These are phyloP conservation scores for Amanita inopinata DNA, from an alignment of 768 basidiomycete species.

Conservation along the genomic window DNA sequence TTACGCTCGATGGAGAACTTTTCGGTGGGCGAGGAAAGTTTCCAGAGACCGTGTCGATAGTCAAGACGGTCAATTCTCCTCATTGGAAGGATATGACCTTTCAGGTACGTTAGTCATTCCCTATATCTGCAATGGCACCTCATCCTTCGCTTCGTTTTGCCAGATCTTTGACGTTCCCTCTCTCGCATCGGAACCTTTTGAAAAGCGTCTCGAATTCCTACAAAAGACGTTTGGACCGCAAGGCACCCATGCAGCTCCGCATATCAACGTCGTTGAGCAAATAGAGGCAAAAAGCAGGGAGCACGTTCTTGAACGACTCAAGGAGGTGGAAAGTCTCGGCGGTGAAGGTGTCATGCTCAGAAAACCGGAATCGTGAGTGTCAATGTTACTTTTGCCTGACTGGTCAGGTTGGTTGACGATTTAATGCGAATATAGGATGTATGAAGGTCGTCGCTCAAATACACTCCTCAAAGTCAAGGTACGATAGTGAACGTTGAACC, in stretches of 20 bases:
- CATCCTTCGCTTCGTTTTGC: neutral
- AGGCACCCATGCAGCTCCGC: conserved; percentile 31
- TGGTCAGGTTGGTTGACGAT: neutral
- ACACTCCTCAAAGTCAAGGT: conserved; percentile 49
- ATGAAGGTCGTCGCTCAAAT: conserved; percentile 39
- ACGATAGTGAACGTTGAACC: neutral
- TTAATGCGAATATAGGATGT: conserved; percentile 23
- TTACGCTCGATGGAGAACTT: conserved; percentile 51
- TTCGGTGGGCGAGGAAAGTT: conserved; percentile 50
- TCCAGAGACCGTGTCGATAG: conserved; percentile 48
- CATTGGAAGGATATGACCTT: conserved; percentile 48
- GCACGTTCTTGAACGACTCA: conserved; percentile 45
- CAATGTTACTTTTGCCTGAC: neutral
- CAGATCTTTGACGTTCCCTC: conserved; percentile 54
- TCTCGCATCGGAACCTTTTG: conserved; percentile 34
- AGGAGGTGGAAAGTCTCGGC: conserved; percentile 42
- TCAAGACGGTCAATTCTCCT: conserved; percentile 47
- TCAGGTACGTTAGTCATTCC: no score
- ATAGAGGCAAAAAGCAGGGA: conserved; percentile 31
- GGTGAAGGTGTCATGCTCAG: conserved; percentile 55
- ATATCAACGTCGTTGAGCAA: conserved; percentile 41
- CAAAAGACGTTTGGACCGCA: conserved; percentile 36
- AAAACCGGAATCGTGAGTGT: conserved; percentile 35
- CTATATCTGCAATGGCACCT: no score
- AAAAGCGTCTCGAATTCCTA: conserved; percentile 37